These are phyloP conservation scores for Psophocarpus tetragonolobus DNA, from an alignment of 306 rosid species.

Conservation along the genomic window DNA sequence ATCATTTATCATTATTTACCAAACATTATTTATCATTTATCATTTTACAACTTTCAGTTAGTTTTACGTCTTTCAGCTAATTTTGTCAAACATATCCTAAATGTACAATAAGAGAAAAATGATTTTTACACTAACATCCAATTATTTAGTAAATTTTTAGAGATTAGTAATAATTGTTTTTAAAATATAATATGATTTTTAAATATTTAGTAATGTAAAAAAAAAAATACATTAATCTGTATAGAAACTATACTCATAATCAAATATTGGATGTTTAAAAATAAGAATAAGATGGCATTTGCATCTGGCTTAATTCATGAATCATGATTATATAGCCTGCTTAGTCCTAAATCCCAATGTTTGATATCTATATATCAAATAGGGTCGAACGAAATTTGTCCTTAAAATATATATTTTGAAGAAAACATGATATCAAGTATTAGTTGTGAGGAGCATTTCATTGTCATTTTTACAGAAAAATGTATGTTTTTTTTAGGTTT, in stretches of 20 bases:
- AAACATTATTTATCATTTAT: too few relatives aligned
- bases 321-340: not conserved
- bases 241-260: not conserved
- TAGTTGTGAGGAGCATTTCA: not conserved
- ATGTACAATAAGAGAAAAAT: not conserved
- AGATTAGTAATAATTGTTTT: too few relatives aligned
- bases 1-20: too few relatives aligned
- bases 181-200: too few relatives aligned
- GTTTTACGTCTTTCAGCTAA: too few relatives aligned
- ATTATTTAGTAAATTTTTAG: too few relatives aligned
- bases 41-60: too few relatives aligned
- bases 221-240: not conserved
- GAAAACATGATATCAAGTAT: not conserved
- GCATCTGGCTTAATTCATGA: not conserved
- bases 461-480: not conserved
- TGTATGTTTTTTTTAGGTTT: too few relatives aligned
- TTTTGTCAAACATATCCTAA: too few relatives aligned
- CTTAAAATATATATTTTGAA: not conserved
- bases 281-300: not conserved
- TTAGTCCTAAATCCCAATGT: not conserved
- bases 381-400: not conserved
- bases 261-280: not conserved
- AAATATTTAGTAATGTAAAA: too few relatives aligned
- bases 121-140: not conserved
- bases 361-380: not conserved